phyloP scores from a whole-genome alignment of 257 asterid species.

The Forsythia suspensa region DNA sequence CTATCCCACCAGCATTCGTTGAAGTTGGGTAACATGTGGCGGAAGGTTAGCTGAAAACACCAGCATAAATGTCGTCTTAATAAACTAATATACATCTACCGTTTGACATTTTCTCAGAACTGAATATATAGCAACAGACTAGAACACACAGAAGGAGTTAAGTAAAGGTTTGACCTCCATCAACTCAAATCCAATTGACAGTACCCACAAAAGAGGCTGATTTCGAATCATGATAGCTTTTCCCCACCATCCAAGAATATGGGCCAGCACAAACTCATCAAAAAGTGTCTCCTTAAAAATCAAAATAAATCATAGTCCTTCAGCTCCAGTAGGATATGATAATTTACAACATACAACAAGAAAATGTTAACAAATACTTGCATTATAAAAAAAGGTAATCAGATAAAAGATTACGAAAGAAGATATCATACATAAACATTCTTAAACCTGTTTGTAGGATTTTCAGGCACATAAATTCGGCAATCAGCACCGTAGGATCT shows the following conservation, averaged over 20 bases:
- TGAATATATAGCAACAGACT: background rate
- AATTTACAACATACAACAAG: background rate
- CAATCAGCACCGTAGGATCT: slow-evolving; percentile 94
- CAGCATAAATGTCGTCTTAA: slow-evolving; percentile 25
- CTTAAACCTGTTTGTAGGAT: slow-evolving; percentile 94
- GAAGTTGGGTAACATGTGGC: slow-evolving; percentile 97
- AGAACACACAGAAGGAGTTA: background rate
- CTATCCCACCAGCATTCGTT: slow-evolving; percentile 99
- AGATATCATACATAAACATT: slow-evolving; percentile 95
- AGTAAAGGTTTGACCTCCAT: slow-evolving; percentile 66
- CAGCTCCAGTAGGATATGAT: slow-evolving; percentile 10
- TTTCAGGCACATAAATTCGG: slow-evolving; percentile 82
- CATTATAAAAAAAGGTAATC: background rate
- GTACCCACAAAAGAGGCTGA: slow-evolving; percentile 94
- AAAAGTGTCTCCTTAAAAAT: slow-evolving; percentile 79
- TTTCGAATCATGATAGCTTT: slow-evolving; percentile 99
- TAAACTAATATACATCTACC: slow-evolving; percentile 13
- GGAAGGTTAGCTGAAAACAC: slow-evolving; percentile 83
- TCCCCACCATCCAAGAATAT: slow-evolving; percentile 99
- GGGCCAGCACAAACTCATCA: slow-evolving; percentile 98
- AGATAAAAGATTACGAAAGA: background rate
- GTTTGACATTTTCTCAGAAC: slow-evolving; percentile 12
- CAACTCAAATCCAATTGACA: slow-evolving; percentile 90
- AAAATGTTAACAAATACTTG: background rate
- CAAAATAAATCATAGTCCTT: slow-evolving; percentile 14